Conservation (phyloP, 352 stramenopile genomes). For the Pythium coloratum region DNA sequence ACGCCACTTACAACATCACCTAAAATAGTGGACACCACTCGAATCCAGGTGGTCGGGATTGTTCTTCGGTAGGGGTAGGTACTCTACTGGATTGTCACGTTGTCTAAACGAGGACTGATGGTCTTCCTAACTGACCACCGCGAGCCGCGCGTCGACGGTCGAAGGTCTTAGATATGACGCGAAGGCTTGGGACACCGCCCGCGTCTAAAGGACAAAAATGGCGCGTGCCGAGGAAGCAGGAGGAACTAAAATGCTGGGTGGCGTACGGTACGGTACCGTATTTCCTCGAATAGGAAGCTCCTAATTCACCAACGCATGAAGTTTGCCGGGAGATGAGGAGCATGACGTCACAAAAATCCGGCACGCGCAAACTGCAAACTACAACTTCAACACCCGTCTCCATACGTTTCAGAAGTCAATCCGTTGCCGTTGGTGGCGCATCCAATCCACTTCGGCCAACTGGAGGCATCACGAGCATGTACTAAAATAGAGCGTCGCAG, state of each 20-base stretch:
- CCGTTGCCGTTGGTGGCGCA: neutral
- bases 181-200: neutral
- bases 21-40: conserved; percentile 3
- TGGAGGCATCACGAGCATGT: neutral
- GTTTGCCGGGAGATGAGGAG: neutral
- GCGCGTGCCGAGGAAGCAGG: neutral
- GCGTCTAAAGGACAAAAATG: neutral
- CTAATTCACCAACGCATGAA: neutral
- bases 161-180: neutral
- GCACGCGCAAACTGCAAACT: neutral
- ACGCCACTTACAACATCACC: neutral
- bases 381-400: conserved; percentile 24
- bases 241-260: neutral
- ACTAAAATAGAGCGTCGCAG: conserved; percentile 10
- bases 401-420: neutral
- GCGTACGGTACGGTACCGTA: too few species aligned
- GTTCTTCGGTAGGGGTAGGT: conserved; percentile 20
- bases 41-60: neutral
- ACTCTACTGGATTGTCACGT: neutral
- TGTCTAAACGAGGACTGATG: neutral
- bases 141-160: neutral
- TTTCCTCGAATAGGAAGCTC: neutral
- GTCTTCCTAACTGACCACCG: neutral
- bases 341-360: conserved; percentile 26
- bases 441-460: conserved; percentile 13